phyloP scores from a whole-genome alignment of 179 eudicot species.

The Amaranthus tricolor region DNA sequence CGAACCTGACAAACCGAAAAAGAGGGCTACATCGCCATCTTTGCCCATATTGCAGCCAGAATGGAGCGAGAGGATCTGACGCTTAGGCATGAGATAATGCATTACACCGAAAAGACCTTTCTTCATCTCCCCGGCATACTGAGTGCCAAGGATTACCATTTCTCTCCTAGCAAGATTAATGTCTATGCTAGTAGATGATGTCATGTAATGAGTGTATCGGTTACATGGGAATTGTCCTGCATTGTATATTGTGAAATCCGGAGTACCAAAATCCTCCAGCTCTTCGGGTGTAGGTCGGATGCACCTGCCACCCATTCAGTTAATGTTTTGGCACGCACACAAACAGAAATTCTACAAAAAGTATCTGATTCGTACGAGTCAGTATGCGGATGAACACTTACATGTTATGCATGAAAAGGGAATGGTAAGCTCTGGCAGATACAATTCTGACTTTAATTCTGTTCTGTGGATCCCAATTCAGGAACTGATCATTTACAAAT shows the following conservation, averaged over 20 bases:
- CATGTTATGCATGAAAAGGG: slow-evolving; percentile 97
- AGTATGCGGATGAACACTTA: slow-evolving; percentile 28
- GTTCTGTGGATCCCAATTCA: slow-evolving; percentile 89
- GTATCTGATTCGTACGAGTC: not conserved
- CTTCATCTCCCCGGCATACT: slow-evolving; percentile 99
- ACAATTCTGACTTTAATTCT: slow-evolving; percentile 92
- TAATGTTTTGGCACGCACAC: slow-evolving; percentile 28
- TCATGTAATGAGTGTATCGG: slow-evolving; percentile 95
- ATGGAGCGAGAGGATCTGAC: slow-evolving; percentile 79
- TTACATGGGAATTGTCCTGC: slow-evolving; percentile 96
- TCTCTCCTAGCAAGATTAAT: slow-evolving; percentile 75
- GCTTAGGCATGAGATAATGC: slow-evolving; percentile 98
- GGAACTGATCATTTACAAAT: slow-evolving; percentile 83
- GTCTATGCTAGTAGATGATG: slow-evolving; percentile 94
- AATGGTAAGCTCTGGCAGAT: slow-evolving; percentile 96
- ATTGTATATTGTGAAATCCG: slow-evolving; percentile 96
- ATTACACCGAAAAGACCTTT: slow-evolving; percentile 88
- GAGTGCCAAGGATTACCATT: slow-evolving; percentile 98
- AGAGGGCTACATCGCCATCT: slow-evolving; percentile 89
- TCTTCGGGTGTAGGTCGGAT: slow-evolving; percentile 95
- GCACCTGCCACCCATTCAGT: slow-evolving; percentile 70
- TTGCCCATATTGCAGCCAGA: slow-evolving; percentile 96
- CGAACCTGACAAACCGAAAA: slow-evolving; percentile 87
- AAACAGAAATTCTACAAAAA: not conserved
- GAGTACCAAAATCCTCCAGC: slow-evolving; percentile 82